Base-by-base conservation (phyloP, 257 asterid genomes). In the Solanum paucissectum region DNA sequence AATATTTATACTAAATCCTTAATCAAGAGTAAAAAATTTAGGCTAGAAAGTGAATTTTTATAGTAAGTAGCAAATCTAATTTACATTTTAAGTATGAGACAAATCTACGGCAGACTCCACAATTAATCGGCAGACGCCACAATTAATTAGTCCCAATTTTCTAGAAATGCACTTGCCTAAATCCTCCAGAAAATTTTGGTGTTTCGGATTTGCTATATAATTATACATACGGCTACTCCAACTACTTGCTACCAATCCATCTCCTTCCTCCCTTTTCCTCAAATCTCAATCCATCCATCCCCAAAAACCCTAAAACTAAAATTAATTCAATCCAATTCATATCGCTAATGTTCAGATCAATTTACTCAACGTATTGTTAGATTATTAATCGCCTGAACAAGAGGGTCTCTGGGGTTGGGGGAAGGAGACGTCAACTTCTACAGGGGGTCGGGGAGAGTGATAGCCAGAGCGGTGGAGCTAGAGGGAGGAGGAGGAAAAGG, bases 221-320 rank as follows among this genome's bases (percentile, higher is more conserved):
- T 73, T 73, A 12, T 29, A 29, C 32, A 11, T 34, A 72, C 27
- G 34, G 40, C 44, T 33, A 3, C 60, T 55, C 62, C 62, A 40
- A 20, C 84, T 40, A 7, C 83, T n/a, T 40, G 3, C 77, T 27
- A 12, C 1, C 34, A 66, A 66, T 1, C 3, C 83, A 37, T 74
- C 83, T 37, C 21, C 87, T 7, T 62, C 87, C 66, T n/a, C 20
- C 74, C 86, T 23, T 37, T 46, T 72, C 86, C 84, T 77, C 86
- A 72, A 87, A 87, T 55, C 85, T n/a, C 86, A 83, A 21, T 76
- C 62, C n/a, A 38, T 27, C 21, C 82, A 58, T 58, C 66, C 66
- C n/a, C 10, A 11, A 71, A 73, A 88, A 52, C 90, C 90, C 90
- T 81, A 81, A 87, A 27, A 62, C 71, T 89, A 88, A 84, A 89